Conservation (phyloP, 495 filamentous ascomycete genomes). For the Penicillium salamii region DNA sequence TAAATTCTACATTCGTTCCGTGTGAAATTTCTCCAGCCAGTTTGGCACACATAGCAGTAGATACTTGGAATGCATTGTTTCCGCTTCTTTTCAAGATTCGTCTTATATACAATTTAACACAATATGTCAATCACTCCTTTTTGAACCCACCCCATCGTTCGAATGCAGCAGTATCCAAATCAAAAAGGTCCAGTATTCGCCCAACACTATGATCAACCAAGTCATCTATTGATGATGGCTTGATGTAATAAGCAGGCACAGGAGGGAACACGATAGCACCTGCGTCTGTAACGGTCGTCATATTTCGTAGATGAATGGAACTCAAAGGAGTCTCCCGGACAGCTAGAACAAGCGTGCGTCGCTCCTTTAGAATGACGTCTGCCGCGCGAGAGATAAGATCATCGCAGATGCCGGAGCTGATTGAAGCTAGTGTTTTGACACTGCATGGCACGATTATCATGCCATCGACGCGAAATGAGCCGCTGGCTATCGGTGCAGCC, state of each 20-base stretch:
- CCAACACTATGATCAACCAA: conserved; percentile 43
- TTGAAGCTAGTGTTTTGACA: conserved; percentile 38
- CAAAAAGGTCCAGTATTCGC: conserved; percentile 46
- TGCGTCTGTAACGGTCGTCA: conserved; percentile 34
- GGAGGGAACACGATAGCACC: conserved; percentile 45
- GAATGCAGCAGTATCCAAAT: conserved; percentile 40
- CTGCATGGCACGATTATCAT: conserved; percentile 44
- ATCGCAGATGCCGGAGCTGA: conserved; percentile 26
- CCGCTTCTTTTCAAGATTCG: too few species aligned
- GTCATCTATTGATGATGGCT: conserved; percentile 32
- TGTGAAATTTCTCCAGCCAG: too few species aligned
- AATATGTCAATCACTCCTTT: conserved; percentile 26
- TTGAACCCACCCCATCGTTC: conserved; percentile 36
- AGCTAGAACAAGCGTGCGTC: conserved; percentile 38
- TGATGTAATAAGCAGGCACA: conserved; percentile 43
- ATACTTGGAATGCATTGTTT: too few species aligned
- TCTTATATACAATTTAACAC: too few species aligned
- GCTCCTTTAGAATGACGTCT: conserved; percentile 47
- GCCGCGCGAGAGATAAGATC: conserved; percentile 47
- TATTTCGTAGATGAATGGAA: conserved; percentile 46
- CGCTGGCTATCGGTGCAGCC: conserved; percentile 32
- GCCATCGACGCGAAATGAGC: conserved; percentile 35
- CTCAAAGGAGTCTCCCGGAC: conserved; percentile 45
- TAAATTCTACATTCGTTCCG: too few species aligned
- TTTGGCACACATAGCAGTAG: too few species aligned